Evolutionary conservation across 768 basidiomycete genomes (phyloP).

Genomic region (Lentinula raphanica): DNA sequence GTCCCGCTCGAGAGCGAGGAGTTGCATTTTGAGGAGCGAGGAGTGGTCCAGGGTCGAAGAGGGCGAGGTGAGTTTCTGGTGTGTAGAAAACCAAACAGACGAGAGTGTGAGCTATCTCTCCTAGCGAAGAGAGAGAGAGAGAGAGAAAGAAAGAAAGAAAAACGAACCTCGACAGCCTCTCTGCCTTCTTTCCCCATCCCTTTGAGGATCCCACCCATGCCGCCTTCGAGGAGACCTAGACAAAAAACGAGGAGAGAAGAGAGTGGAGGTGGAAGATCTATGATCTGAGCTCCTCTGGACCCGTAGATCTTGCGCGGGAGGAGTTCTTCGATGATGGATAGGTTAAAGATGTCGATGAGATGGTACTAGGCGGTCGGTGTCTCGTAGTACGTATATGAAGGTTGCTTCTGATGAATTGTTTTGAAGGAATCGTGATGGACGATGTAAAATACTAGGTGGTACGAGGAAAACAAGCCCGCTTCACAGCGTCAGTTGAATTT

Average conservation of each 20-base stretch:
- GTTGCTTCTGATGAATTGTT: no score
- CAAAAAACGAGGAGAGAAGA: not conserved
- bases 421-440: no score
- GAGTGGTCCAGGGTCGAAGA: slow-evolving; percentile 59
- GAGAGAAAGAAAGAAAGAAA: slow-evolving; percentile 8
- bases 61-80: not conserved
- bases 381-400: no score
- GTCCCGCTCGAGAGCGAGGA: slow-evolving; percentile 95
- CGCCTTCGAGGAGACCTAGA: not conserved
- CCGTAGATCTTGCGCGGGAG: no score
- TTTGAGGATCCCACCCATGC: slow-evolving; percentile 36
- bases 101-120: not conserved
- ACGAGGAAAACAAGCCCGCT: no score
- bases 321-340: no score
- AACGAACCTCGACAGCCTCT: slow-evolving; percentile 64
- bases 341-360: no score
- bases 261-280: not conserved
- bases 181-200: slow-evolving; percentile 70
- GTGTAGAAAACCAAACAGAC: not conserved
- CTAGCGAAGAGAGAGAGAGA: not conserved
- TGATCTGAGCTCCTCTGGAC: no score
- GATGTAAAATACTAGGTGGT: no score
- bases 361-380: no score
- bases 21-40: slow-evolving; percentile 82
- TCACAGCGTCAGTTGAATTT: no score